Evolutionary conservation across 768 basidiomycete genomes (phyloP), one percentile per base, ranked within the genome.

Genomic region (Tulasnella sp.): DNA sequence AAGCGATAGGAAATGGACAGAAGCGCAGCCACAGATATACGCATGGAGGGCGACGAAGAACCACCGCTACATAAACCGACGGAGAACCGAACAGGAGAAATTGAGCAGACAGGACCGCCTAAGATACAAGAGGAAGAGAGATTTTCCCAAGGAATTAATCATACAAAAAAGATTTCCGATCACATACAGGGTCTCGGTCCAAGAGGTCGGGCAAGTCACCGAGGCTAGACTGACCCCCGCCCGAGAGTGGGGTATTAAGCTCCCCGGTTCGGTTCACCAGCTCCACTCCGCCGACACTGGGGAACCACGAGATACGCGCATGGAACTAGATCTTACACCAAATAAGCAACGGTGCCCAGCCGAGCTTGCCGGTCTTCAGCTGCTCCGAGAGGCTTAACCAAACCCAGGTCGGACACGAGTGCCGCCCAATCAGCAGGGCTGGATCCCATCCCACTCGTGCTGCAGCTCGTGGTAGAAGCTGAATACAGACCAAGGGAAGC

Each of bases 241-340:
- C 61, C 61, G 61, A 67, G 61, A 67, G 11, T 67, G 61, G 61
- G 61, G 61, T 67, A 67, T 67, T 67, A 67, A 67, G 61, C 61
- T 67, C 9, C 61, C 32, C 32, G 61, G 29, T 35, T 67, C 61
- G 61, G 61, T 26, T 67, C 5, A 18, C 61, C 61, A 67, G 11
- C 61, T 67, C 4, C 61, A 67, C 61, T 67, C 61, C 61, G 29
- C 61, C 61, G 61, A 67, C 61, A 29, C 57, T 29, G 23, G 26
- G 48, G 48, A 48, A 48, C 51, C 51, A 51, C n/a, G 20, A 23
- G 51, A 67, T 23, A 35, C 26, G 15, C 61, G 15, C 61, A 35
- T 32, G 61, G n/a, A 16, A 29, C 5, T 3, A 51, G 44, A 44
- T 44, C 26, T 67, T 67, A 67, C 29, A 67, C 61, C 61, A 67